Base-by-base conservation (phyloP, 768 basidiomycete species). In the Trametes elegans region DNA sequence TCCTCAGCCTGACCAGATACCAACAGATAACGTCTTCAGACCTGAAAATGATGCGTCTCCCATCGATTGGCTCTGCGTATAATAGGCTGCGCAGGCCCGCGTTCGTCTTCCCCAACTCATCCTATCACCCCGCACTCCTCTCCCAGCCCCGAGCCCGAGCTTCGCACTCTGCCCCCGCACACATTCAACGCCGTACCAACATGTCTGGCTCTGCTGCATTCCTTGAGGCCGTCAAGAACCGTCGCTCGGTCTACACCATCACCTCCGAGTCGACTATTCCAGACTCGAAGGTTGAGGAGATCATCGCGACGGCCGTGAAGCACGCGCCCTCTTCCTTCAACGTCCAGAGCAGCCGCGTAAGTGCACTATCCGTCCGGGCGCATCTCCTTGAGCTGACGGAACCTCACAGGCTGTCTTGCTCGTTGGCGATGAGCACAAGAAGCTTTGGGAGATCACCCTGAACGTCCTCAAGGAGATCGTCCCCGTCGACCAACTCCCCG, bases 291-390 rank as follows among this genome's bases (percentile, higher is more conserved):
- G 55, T 62, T 27, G 34, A 60, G 53, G 58, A 62, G 56, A 62
- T 62, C 46, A 35, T 62, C 49, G 40, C 56, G 16, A 32, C 41
- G 24, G 53, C 58, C 6, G 58, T 62, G 34, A 59, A 59, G 44
- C 58, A 62, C 53, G 49, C 56, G 29, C 62, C 62, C 21, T 57
- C 58, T 34, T 62, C 62, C 40, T 62, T 62, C 62, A 62, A 62
- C 62, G 43, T 41, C 52, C 62, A 62, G 56, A 52, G 48, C 53
- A 50, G 47, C 44, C 62, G 62, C 34, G 56, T 60, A 49, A 16
- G 59, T 53, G 7, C 34, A n/a, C n/a, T n/a, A n/a, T n/a, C 40
- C 24, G 8, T 4, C 23, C 21, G 14, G 5, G 5, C 23, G 18
- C 26, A 9, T 13, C 28, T 14, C 13, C 26, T 9, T 2, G 0